These are phyloP conservation scores for Sanguinoderma infundibulare DNA, from an alignment of 1,284 basidiomycete species.

Conservation along the genomic window DNA sequence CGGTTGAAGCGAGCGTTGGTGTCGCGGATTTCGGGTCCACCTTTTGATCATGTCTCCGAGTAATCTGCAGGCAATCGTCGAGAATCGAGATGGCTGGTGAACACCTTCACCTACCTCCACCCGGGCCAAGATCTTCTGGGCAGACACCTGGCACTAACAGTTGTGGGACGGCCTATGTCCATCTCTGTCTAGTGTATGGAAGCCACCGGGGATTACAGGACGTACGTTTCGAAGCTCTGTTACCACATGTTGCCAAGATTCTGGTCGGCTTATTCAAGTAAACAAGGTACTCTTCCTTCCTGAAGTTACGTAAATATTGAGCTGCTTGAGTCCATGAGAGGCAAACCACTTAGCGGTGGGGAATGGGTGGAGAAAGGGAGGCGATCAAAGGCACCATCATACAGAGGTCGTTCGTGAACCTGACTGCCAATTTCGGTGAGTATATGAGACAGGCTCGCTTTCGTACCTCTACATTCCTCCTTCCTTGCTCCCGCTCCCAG, in stretches of 20 bases:
- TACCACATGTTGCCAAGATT: too few species aligned
- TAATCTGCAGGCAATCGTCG: neutral
- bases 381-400: neutral
- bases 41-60: neutral
- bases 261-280: too few species aligned
- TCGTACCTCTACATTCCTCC: neutral
- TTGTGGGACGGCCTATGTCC: too few species aligned
- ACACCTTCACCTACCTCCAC: neutral
- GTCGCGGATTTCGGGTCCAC: too few species aligned
- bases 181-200: too few species aligned
- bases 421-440: neutral
- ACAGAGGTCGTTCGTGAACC: neutral
- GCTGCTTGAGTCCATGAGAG: neutral
- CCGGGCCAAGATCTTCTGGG: too few species aligned
- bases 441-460: conserved; percentile 6
- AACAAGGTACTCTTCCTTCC: too few species aligned
- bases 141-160: too few species aligned
- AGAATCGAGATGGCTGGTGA: neutral
- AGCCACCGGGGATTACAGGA: too few species aligned
- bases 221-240: too few species aligned
- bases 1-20: too few species aligned
- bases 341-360: neutral
- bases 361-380: neutral
- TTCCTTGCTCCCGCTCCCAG: neutral
- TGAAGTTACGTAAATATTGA: too few species aligned